Percentiles rank a stretch among this genome's conserved stretches.
Evolutionary conservation across 2,329 filamentous ascomycete species (phyloP).

Genomic region (Colletotrichum liriopes): DNA sequence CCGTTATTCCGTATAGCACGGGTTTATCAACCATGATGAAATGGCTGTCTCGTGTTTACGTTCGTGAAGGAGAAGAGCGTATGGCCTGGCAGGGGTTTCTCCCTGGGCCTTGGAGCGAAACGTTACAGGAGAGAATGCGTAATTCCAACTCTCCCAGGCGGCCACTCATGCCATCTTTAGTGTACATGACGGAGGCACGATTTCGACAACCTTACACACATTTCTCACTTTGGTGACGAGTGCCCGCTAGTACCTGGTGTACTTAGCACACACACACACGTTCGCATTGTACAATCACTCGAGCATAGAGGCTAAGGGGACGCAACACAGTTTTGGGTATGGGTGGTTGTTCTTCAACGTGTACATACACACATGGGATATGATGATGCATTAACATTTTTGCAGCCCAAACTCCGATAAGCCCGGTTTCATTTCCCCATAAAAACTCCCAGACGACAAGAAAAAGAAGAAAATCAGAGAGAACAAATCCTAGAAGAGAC

Average conservation of each 20-base stretch:
- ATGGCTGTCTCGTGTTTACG: too few species aligned
- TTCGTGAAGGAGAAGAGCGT: too few species aligned
- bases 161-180: too few species aligned
- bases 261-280: neutral
- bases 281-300: neutral
- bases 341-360: slow-evolving; percentile 16
- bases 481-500: slow-evolving; percentile 6
- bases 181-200: too few species aligned
- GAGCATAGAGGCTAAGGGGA: neutral
- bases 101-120: too few species aligned
- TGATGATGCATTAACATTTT: slow-evolving; percentile 28
- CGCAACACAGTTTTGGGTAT: neutral
- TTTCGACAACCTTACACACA: too few species aligned
- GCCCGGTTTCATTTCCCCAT: slow-evolving; percentile 34
- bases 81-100: too few species aligned
- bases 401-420: slow-evolving; percentile 25
- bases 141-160: too few species aligned
- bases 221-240: neutral
- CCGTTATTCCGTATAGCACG: too few species aligned
- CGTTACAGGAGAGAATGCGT: too few species aligned
- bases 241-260: neutral
- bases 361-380: slow-evolving; percentile 19
- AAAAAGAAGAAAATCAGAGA: neutral
- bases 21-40: too few species aligned
- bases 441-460: slow-evolving; percentile 33